Base-by-base conservation (phyloP, 2,329 filamentous ascomycete genomes). In the Epichloe glyceriae region DNA sequence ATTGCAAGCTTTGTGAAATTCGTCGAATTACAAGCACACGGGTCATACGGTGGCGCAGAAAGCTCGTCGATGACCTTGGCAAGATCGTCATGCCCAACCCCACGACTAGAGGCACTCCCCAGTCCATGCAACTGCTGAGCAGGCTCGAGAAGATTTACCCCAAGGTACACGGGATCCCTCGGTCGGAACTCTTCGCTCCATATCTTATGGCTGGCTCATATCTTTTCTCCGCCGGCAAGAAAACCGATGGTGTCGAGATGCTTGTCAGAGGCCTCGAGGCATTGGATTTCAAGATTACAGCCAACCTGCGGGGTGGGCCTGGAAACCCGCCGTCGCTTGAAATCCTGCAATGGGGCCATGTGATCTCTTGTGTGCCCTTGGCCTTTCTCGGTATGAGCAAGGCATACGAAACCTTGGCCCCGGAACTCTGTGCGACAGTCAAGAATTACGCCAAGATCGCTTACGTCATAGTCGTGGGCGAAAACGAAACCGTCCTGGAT, bases 391-490 rank as follows among this genome's bases (percentile, higher is more conserved):
- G 37, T 38, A 15, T 38, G n/a, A 15, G 5, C 37, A n/a, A n/a
- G 14, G 37, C 37, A 38, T 38, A 38, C 37, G 2, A n/a, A 14
- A 38, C n/a, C 5, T 15, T 6, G n/a, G 37, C 37, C 14, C 37
- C 37, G 14, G n/a, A 14, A 38, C 7, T 38, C 55, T 58, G 56
- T 26, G 20, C 41, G 11, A 40, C 49, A 6, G 55, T 50, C 6
- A 57, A 53, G 37, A 10, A 41, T 2, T 64, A 62, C 41, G 56
- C 57, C 1, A 43, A 46, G 0, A 54, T 54, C 8, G 50, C 53
- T 1, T 64, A 64, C 47, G 55, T 52, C 11, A 62, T 67, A 10
- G 40, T 47, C 5, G 50, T 54, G 12, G 64, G 63, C 5, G 62
- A 65, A 50, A 52, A 52, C 12, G 50, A 53, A 5, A 50, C 51